A percentile compares a stretch with the other conserved stretches of the same genome.
Evolutionary conservation across 352 stramenopile species (phyloP).

Genomic region (Phytophthora tubulina): DNA sequence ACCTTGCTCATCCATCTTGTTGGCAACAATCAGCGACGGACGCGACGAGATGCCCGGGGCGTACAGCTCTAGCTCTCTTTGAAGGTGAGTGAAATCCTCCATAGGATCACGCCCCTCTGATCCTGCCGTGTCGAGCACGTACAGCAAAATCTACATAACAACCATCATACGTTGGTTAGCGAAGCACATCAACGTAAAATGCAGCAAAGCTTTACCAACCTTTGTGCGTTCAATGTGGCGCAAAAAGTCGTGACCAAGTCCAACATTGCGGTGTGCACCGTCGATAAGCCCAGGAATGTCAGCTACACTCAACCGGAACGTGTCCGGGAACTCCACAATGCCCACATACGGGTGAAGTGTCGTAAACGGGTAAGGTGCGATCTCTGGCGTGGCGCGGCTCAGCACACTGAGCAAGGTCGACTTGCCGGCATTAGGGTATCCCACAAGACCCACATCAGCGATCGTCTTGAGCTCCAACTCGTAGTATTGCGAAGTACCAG

Average conservation of each 20-base stretch:
- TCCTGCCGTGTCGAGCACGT: constrained; percentile 85
- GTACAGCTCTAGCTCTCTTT: constrained; percentile 89
- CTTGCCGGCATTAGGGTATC: constrained; percentile 99
- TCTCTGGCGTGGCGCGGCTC: constrained; percentile 93
- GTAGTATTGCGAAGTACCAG: constrained; percentile 95
- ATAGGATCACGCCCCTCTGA: constrained; percentile 84
- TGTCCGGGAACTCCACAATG: constrained; percentile 95
- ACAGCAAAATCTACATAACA: constrained; percentile 77
- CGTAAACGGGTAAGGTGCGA: constrained; percentile 98
- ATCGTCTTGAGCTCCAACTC: constrained; percentile 98
- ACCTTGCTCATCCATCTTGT: constrained; percentile 92
- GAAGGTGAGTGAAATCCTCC: constrained; percentile 79
- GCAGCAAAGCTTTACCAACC: constrained; percentile 49
- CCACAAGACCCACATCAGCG: constrained; percentile 98
- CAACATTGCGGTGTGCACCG: constrained; percentile 94
- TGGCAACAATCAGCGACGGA: constrained; percentile 87
- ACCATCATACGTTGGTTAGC: background rate
- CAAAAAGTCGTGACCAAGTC: constrained; percentile 99
- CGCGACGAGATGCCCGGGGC: constrained; percentile 86
- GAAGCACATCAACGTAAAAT: background rate
- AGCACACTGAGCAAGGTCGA: constrained; percentile 95
- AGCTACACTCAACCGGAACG: constrained; percentile 91
- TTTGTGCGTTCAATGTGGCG: constrained; percentile 98
- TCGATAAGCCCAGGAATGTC: constrained; percentile 92
- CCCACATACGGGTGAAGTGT: constrained; percentile 97